Base-by-base conservation (phyloP, 2,329 filamentous ascomycete species). In the Penicillium polonicum region DNA sequence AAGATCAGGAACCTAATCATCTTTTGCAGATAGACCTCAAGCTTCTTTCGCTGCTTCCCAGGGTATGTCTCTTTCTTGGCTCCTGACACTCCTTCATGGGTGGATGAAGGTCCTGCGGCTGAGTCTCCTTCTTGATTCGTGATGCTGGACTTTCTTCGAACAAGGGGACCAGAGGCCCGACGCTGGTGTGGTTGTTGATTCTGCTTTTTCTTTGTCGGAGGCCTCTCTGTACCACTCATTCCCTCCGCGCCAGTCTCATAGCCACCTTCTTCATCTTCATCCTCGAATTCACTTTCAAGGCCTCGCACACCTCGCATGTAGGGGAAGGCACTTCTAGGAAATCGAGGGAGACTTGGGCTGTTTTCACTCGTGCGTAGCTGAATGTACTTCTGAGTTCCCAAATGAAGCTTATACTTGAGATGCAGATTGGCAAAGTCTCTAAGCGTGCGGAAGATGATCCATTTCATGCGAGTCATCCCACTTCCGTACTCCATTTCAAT, bases 1-100 rank as follows among this genome's bases (percentile, higher is more conserved):
- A 99, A 99, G 76, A 99, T 97, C 67, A 99, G 86, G 84, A 93
- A 97, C 54, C 91, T 87, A 59, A 97, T 93, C 87, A 97, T 91
- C 68, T 93, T 89, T 63, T 93, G 91, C 21, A 99, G 79, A 72
- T 99, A 99, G 48, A 87, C 86, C 72, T 97, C 94, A 33, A 99
- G 80, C 71, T 90, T 91, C 67, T 87, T 88, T 56, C 93, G 85
- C 74, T 97, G 92, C 60, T 85, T 87, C 66, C 95, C 91, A 41
- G 91, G 85, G 66, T 93, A 95, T 3, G 79, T 78, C 55, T 85
- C 81, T 62, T 77, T 80, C 59, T 78, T 79, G 21, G 67, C 67
- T 42, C 74, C 72, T 6, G 74, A 72, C 5, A 72, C 70, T 39
- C 70, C 72, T 70, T 71, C 73, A 48, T 70, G 64, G 15, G 67